These are phyloP conservation scores for Kodamaea laetipori DNA, from an alignment of 805 yeast species.

Conservation along the genomic window DNA sequence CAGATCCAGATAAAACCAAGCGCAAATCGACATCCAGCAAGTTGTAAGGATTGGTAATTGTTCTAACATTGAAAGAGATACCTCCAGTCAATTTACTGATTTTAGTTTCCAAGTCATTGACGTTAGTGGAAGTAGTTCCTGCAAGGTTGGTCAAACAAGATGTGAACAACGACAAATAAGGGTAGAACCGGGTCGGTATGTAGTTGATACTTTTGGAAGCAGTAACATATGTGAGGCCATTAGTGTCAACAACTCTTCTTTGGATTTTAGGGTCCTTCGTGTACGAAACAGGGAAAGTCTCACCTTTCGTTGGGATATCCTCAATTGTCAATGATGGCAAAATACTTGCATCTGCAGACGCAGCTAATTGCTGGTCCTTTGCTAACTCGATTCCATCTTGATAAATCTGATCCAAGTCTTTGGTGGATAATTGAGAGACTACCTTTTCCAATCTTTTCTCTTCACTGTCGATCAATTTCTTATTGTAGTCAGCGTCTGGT, in stretches of 20 bases:
- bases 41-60: constrained; percentile 55
- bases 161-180: constrained; percentile 74
- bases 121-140: constrained; percentile 73
- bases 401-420: constrained; percentile 53
- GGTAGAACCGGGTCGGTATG: constrained; percentile 63
- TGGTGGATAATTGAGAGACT: constrained; percentile 35
- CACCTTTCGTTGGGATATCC: constrained; percentile 70
- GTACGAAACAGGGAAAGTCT: constrained; percentile 31
- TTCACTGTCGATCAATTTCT: constrained; percentile 58
- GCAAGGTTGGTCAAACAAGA: constrained; percentile 76
- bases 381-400: constrained; percentile 62
- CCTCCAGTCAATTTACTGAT: constrained; percentile 88
- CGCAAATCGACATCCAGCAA: constrained; percentile 51
- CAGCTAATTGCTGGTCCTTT: constrained; percentile 56
- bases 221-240: constrained; percentile 78
- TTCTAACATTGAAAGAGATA: constrained; percentile 59
- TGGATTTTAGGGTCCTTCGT: constrained; percentile 30
- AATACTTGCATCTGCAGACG: constrained; percentile 70
- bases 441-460: constrained; percentile 41
- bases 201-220: constrained; percentile 62
- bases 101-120: constrained; percentile 82
- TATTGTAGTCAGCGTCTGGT: constrained; percentile 63
- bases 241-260: constrained; percentile 65
- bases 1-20: constrained; percentile 65
- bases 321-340: constrained; percentile 74